Conservation (phyloP, 495 filamentous ascomycete genomes). For the Podospora pseudoanserina region DNA sequence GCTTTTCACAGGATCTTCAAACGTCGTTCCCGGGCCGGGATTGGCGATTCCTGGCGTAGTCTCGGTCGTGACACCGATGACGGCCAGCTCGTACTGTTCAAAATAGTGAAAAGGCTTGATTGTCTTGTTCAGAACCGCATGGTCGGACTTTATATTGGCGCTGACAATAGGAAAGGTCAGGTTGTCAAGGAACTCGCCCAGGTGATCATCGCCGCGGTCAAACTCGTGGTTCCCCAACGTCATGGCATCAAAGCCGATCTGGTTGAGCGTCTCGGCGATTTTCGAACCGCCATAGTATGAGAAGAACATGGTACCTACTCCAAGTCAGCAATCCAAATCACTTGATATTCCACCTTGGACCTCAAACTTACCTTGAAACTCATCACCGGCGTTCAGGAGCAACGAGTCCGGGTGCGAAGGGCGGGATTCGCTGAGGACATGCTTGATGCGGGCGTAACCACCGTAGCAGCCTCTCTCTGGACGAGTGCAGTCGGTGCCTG, state of each 20-base stretch:
- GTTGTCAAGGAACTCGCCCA: constrained; percentile 52
- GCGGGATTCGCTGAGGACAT: constrained; percentile 47
- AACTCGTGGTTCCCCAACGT: constrained; percentile 61
- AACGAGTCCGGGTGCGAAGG: constrained; percentile 52
- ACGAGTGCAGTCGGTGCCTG: constrained; percentile 52
- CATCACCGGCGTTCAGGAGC: constrained; percentile 55
- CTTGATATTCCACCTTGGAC: too few species aligned
- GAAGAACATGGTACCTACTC: constrained; percentile 53
- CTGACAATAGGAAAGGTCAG: constrained; percentile 57
- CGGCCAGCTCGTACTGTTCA: constrained; percentile 49
- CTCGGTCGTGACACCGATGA: constrained; percentile 57
- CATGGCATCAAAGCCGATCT: constrained; percentile 57
- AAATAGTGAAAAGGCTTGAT: constrained; percentile 58
- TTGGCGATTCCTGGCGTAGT: constrained; percentile 50
- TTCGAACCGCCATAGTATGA: constrained; percentile 57
- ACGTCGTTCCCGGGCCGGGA: constrained; percentile 49
- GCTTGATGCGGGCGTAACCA: constrained; percentile 56
- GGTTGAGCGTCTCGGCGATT: constrained; percentile 58
- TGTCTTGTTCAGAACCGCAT: constrained; percentile 48
- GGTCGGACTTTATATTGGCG: constrained; percentile 50
- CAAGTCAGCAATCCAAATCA: too few species aligned
- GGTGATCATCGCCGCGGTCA: constrained; percentile 49
- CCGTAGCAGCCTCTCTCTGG: constrained; percentile 53
- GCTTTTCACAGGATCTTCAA: constrained; percentile 45
- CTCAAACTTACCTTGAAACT: constrained; percentile 43